Evolutionary conservation across 2,329 filamentous ascomycete genomes (phyloP), one percentile per base, ranked within the genome.

Genomic region (Aspergillus proliferans): DNA sequence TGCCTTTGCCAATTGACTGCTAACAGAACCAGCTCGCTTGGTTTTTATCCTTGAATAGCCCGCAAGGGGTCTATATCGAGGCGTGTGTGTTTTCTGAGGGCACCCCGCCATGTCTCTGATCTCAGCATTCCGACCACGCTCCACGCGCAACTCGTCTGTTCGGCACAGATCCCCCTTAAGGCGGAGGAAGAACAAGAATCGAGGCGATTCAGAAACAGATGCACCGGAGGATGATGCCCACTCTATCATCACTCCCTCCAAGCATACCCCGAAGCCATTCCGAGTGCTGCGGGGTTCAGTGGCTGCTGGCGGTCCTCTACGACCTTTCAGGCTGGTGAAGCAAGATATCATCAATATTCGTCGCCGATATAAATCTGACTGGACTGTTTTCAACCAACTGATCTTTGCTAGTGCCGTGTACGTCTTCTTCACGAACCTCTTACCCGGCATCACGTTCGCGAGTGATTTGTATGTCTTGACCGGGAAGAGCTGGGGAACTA

Each of bases 401-500:
- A 70, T 85, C 6, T 67, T 85, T 47, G 82, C 82, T 21, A 83
- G 80, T 58, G 78, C 82, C 1, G 76, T 85, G 26, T 84, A 83
- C 64, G 76, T 85, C 51, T 85, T 84, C 70, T 85, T 85, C 60
- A 84, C 81, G 24, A 85, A 85, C 59, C 71, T 85, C 5, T 65
- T 86, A 9, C 83, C 83, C 0, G 82, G 83, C 1, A 84, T 85
- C 58, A 85, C 82, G 0, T 85, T 85, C 65, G 82, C 82, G 0
- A 82, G 78, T 61, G 83, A 85, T 61, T 64, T 85, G 49, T 83
- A 82, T 59, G 76, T 78, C 4, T 66, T 82, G 53, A 85, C 82
- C 0, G 82, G 82, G 12, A 69, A 76, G 58, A 82, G 77, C 24
- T 85, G 82, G 80, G 82, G 82, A 0, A 82, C 82, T 1, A 83